These are phyloP conservation scores for Fagus crenata DNA, from an alignment of 306 rosid genomes.

Conservation along the genomic window DNA sequence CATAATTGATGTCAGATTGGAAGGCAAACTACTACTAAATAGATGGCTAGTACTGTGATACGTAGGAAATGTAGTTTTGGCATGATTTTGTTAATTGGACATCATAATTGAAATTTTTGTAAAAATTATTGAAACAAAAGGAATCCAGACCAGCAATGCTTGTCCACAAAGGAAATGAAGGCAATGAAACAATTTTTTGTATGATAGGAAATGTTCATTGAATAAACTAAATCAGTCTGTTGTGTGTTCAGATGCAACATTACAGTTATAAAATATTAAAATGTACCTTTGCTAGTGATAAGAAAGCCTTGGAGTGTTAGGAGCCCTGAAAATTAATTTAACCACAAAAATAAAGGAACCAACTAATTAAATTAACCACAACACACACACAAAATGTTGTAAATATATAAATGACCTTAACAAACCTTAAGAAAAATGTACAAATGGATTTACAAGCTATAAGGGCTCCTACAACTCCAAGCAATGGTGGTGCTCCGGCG, in stretches of 20 bases:
- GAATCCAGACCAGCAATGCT: too few species aligned
- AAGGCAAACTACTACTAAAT: neutral
- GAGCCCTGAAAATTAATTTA: slow-evolving; percentile 41
- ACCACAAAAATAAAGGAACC: slow-evolving; percentile 6
- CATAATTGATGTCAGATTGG: neutral
- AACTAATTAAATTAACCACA: neutral
- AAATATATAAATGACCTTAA: neutral
- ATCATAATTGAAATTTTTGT: too few species aligned
- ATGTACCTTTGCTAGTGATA: slow-evolving; percentile 14
- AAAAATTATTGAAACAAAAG: too few species aligned
- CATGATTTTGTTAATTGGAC: too few species aligned
- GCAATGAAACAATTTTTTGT: neutral
- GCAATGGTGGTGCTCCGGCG: slow-evolving; percentile 10
- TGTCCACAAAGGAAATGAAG: neutral
- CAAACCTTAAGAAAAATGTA: slow-evolving; percentile 30
- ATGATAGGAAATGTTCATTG: neutral
- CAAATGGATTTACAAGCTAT: slow-evolving; percentile 18
- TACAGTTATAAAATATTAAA: neutral
- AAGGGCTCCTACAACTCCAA: slow-evolving; percentile 43
- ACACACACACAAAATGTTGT: neutral
- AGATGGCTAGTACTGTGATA: too few species aligned
- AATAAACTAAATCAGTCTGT: neutral
- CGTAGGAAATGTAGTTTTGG: too few species aligned
- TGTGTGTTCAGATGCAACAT: neutral
- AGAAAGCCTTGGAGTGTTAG: slow-evolving; percentile 25